Base-by-base conservation (phyloP, 2,329 filamentous ascomycete genomes). In the Diaporthe caulivora region DNA sequence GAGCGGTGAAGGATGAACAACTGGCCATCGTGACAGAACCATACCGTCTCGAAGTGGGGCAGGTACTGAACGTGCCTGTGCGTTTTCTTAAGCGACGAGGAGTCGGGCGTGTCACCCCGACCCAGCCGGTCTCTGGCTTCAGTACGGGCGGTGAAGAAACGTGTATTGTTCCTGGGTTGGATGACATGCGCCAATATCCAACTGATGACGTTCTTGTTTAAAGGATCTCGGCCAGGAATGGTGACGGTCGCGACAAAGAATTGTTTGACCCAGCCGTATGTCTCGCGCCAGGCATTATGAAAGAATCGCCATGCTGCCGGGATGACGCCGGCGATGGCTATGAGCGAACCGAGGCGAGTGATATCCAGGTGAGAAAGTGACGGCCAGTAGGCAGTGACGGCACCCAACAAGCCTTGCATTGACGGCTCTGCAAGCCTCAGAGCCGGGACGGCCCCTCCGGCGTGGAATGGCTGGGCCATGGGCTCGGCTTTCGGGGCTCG, bases 11-110 rank as follows among this genome's bases (percentile, higher is more conserved):
- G 80, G 7, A 87, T 78, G 65, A 91, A 84, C 0, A 87, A 76
- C 13, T 82, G 83, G 0, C 85, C 82, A 8, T 82, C 79, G 76
- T 87, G 86, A 82, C 86, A 87, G 76, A 92, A 88, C 84, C 86
- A 86, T 10, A 82, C 78, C 1, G 82, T 81, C 21, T 83, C 81
- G 77, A 84, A 87, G 64, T 86, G 85, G 0, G 86, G 86, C 8
- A 82, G 79, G 62, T 86, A 87, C 73, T 86, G 83, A 2, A 86
- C 78, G 1, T 82, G 78, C 54, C 84, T 80, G 13, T 80, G 80
- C 18, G 82, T 84, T 77, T 84, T 85, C 74, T 84, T 86, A 2
- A 85, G 79, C 18, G 82, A 81, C 0, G 82, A 82, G 4, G 81
- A 67, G 31, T 75, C 74, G 0, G 82, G 80, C 2, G 79, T 72